phyloP scores from a whole-genome alignment of 257 asterid genomes.

The Catharanthus roseus region DNA sequence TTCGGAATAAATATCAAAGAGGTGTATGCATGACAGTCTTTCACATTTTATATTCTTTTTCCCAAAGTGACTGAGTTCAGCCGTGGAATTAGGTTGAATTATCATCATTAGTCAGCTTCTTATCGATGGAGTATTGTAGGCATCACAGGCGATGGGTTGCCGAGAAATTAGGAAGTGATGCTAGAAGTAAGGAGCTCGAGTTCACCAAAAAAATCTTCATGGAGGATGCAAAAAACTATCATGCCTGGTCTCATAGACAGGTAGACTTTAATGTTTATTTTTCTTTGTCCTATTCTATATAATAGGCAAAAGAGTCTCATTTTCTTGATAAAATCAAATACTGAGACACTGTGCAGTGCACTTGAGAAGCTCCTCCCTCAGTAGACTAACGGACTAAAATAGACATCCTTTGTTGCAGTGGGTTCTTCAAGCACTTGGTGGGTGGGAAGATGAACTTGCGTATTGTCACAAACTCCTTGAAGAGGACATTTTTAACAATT shows the following conservation, averaged over 20 bases:
- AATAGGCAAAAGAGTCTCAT: neutral
- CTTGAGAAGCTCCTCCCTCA: neutral
- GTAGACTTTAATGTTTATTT: neutral
- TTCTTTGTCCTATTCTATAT: neutral
- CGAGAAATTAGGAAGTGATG: conserved; percentile 64
- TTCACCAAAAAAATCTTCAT: conserved; percentile 58
- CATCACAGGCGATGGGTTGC: conserved; percentile 98
- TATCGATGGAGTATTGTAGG: conserved; percentile 38
- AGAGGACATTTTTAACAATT: conserved; percentile 78
- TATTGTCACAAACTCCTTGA: conserved; percentile 74
- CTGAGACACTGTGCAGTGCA: neutral
- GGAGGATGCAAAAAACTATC: conserved; percentile 88
- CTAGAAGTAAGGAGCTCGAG: conserved; percentile 59
- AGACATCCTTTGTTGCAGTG: conserved; percentile 50
- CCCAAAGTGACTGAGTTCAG: neutral
- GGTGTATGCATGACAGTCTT: neutral
- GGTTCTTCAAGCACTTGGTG: conserved; percentile 92
- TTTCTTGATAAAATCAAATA: neutral
- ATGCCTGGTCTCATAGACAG: conserved; percentile 92
- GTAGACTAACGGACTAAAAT: conserved; percentile 10
- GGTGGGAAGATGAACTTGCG: conserved; percentile 92
- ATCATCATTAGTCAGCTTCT: neutral
- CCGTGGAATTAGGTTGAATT: neutral
- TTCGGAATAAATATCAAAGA: neutral
- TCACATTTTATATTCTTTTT: neutral